Evolutionary conservation across 805 yeast genomes (phyloP).

Genomic region (Nakazawaea molendinolei): DNA sequence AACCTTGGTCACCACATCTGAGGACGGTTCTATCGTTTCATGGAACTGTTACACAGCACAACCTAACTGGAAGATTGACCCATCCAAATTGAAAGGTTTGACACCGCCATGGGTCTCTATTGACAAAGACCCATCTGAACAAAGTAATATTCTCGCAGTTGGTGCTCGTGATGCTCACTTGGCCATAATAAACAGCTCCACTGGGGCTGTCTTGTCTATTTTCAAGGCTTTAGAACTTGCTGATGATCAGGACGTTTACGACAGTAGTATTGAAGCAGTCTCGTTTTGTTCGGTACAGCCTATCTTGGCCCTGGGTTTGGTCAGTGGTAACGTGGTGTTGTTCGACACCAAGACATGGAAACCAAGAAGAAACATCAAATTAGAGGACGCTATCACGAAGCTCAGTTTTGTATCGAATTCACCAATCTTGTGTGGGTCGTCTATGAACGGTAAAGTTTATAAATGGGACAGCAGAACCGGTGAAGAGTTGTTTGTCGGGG

Average conservation of each 20-base stretch:
- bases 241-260: slow-evolving; percentile 50
- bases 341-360: slow-evolving; percentile 86
- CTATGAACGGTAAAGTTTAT: slow-evolving; percentile 81
- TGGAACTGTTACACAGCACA: slow-evolving; percentile 86
- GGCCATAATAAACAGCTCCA: slow-evolving; percentile 67
- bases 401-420: slow-evolving; percentile 52
- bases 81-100: slow-evolving; percentile 63
- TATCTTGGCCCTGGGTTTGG: slow-evolving; percentile 81
- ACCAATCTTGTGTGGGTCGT: slow-evolving; percentile 55
- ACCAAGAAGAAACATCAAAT: slow-evolving; percentile 60
- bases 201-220: slow-evolving; percentile 62
- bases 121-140: slow-evolving; percentile 41
- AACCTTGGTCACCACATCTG: slow-evolving; percentile 67
- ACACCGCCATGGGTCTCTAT: slow-evolving; percentile 87
- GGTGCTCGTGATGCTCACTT: slow-evolving; percentile 88
- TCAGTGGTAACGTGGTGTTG: slow-evolving; percentile 77
- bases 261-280: slow-evolving; percentile 73
- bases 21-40: slow-evolving; percentile 78
- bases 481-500: slow-evolving; percentile 65
- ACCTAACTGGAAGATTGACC: slow-evolving; percentile 59
- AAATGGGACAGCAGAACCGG: slow-evolving; percentile 91
- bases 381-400: slow-evolving; percentile 83
- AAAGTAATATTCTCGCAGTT: slow-evolving; percentile 51
- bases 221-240: slow-evolving; percentile 58
- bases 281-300: slow-evolving; percentile 63